Base-by-base conservation (phyloP, 2,329 filamentous ascomycete species). In the Zymoseptoria crescenta region DNA sequence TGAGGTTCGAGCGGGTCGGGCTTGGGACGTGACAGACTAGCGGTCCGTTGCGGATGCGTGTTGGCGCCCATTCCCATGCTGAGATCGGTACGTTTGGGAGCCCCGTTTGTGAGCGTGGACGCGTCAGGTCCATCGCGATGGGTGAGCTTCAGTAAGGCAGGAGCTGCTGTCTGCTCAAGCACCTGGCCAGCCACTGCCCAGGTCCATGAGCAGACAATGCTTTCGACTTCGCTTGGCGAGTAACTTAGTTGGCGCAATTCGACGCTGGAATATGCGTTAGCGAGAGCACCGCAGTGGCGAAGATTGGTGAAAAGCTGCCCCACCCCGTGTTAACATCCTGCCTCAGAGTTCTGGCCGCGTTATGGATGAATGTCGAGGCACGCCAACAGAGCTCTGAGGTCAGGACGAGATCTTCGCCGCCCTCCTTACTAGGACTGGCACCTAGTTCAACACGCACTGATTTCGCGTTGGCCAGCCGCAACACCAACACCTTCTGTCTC, bases 321-420 rank as follows among this genome's bases (percentile, higher is more conserved):
- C 87, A 77, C 41, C 87, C 85, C n/a, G 81, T 79, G 52, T 84
- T 75, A 2, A 97, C 78, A 69, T 97, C 94, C 57, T 84, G 82
- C 56, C 91, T 84, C 76, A 97, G 85, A 21, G 91, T 84, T 56
- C 89, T 84, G 2, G 90, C 88, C 45, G 90, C 86, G 48, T 87
- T 83, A 1, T 89, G 87, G 45, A 97, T 87, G 67, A 96, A 97
- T 62, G 89, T 87, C 8, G 94, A 81, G 1, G 91, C 87, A 59
- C 92, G 83, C 61, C 86, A 85, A 70, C 91, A 96, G 28, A 96
- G 84, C 69, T 97, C 91, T 1, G 90, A 88, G n/a, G 96, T 81
- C 62, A 91, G 84, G 8, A 83, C 77, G 24, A 96, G 75, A 67
- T 96, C 88, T 72, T 96, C 91, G 19, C 71, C 70, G 30, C 68